Evolutionary conservation across 768 basidiomycete genomes (phyloP), one percentile per base, ranked within the genome.

Genomic region (Serendipita sp.): DNA sequence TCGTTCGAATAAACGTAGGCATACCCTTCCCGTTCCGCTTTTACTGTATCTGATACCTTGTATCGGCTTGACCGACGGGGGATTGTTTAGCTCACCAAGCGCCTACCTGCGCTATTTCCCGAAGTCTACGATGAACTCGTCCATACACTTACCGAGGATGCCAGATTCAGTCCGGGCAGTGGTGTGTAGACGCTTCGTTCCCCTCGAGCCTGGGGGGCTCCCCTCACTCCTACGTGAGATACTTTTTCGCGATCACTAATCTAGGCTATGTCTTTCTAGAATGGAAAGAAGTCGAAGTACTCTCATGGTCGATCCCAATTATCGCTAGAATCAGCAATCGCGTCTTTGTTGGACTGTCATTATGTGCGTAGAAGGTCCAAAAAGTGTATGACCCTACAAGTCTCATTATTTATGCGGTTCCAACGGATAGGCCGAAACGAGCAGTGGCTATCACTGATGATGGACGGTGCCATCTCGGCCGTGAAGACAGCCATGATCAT

Each of bases 321-420:
- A 67, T 81, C 11, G 71, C 73, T 38, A 73, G 78, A 42, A 68
- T 72, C 2, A 76, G 69, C 53, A 80, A 78, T 64, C 74, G 81
- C 16, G 50, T 75, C 0, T 78, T 82, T 60, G 76, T 82, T 3
- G 82, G 81, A 0, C 68, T 75, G 31, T 78, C 79, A 2, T 60
- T 78, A 1, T 81, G 81, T 79, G 45, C 26, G 75, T 71, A 9
- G 17, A 50, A 50, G 7, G 45, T 2, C 28, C 7, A 28, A 5
- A 9, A n/a, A 22, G 9, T 17, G 20, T 20, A 20, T 50, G n/a
- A 50, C 28, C 28, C 7, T n/a, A n/a, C n/a, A n/a, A n/a, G n/a
- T n/a, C n/a, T n/a, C n/a, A n/a, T n/a, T n/a, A n/a, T n/a, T n/a
- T n/a, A n/a, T n/a, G n/a, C n/a, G n/a, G 13, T 14, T 11, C 42